Conservation (phyloP, 2,329 filamentous ascomycete genomes). For the Aspergillus udagawae region DNA sequence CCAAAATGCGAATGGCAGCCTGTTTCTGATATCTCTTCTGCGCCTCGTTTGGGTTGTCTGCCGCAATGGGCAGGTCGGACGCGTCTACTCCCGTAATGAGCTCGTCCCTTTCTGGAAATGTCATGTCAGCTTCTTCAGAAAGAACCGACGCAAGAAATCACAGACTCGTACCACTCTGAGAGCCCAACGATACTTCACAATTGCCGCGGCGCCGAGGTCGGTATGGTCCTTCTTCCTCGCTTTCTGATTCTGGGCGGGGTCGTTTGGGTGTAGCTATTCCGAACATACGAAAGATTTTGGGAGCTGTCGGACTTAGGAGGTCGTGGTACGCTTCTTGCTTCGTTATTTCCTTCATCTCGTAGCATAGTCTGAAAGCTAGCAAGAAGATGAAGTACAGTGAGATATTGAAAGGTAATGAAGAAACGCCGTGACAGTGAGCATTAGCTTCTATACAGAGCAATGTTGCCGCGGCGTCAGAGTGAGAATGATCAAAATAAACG, state of each 20-base stretch:
- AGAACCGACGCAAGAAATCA: not conserved
- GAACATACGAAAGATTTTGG: not conserved
- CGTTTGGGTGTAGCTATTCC: not conserved
- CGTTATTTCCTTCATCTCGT: not conserved
- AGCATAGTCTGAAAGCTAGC: not conserved
- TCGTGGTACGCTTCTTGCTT: not conserved
- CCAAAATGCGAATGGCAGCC: not conserved
- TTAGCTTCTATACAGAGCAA: not conserved
- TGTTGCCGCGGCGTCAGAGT: not conserved
- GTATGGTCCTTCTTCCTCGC: not conserved
- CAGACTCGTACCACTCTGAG: not conserved
- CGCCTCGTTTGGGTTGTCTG: conserved; percentile 21
- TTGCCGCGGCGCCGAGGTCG: not conserved
- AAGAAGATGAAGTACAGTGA: not conserved
- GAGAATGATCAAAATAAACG: not conserved
- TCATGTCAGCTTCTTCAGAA: not conserved
- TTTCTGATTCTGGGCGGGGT: not conserved
- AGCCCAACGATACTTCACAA: not conserved
- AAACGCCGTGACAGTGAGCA: not conserved
- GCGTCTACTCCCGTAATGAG: not conserved
- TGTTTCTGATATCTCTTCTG: conserved; percentile 5
- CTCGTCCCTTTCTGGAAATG: not conserved
- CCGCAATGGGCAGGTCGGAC: conserved; percentile 15
- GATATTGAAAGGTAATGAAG: not conserved
- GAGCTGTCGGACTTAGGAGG: not conserved